A percentile compares a stretch with the other conserved stretches of the same genome.
phyloP scores from a whole-genome alignment of 164 flowering plant species.

The Cinnamomum chago region DNA sequence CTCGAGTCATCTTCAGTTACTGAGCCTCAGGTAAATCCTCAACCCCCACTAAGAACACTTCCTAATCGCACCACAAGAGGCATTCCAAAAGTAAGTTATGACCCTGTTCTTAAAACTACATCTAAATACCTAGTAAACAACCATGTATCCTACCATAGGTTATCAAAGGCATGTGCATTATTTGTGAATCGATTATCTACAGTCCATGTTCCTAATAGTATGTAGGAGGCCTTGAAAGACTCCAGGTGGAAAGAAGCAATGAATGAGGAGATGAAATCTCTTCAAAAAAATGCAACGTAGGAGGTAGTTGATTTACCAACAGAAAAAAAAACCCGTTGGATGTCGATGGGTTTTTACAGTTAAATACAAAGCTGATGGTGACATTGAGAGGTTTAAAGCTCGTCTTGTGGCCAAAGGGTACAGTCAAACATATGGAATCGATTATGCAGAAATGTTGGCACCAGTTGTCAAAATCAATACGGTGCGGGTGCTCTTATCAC shows the following conservation, averaged over 20 bases:
- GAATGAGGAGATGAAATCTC: conserved; percentile 16
- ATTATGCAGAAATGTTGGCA: not conserved
- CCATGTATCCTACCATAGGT: conserved; percentile 7
- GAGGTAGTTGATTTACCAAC: conserved; percentile 5
- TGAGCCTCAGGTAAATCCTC: not conserved
- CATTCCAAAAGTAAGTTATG: conserved; percentile 1
- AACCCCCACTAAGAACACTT: not conserved
- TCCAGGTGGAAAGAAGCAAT: conserved; percentile 8
- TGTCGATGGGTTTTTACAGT: conserved; percentile 13
- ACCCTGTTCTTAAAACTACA: not conserved
- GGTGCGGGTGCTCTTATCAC: not conserved
- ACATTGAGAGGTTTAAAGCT: not conserved
- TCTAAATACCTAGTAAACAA: not conserved
- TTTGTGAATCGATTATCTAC: conserved; percentile 8
- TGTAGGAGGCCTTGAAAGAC: conserved; percentile 7
- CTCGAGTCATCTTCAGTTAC: too few relatives aligned
- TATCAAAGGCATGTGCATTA: not conserved
- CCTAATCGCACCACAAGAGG: conserved; percentile 8
- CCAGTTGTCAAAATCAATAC: not conserved
- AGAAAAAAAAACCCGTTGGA: conserved; percentile 2
- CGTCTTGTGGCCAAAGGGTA: too few relatives aligned
- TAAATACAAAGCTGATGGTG: too few relatives aligned
- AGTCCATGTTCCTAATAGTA: conserved; percentile 13
- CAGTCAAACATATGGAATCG: too few relatives aligned
- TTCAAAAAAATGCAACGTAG: conserved; percentile 14